A percentile compares a stretch with the other conserved stretches of the same genome.
These are phyloP conservation scores for Echria macrotheca DNA, from an alignment of 495 filamentous ascomycete species.

Conservation along the genomic window DNA sequence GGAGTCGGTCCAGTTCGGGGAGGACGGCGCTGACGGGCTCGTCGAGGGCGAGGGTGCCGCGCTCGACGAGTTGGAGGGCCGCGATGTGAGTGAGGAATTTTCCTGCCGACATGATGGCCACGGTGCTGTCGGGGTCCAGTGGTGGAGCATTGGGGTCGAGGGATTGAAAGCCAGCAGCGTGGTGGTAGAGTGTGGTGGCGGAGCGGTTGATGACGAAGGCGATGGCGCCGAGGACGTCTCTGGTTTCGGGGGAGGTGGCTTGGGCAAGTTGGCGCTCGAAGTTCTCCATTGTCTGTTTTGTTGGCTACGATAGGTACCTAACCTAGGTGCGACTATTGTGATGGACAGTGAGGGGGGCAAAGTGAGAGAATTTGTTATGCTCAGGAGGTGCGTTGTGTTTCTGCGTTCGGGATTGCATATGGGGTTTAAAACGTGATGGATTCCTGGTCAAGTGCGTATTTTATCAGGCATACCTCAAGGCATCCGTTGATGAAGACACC, in stretches of 20 bases:
- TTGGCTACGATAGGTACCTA: no score
- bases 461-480: no score
- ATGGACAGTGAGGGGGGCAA: no score
- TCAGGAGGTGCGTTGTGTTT: no score
- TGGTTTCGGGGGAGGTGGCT: background rate
- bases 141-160: slow-evolving; percentile 5
- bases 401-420: no score
- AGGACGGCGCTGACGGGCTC: slow-evolving; percentile 16
- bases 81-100: slow-evolving; percentile 25
- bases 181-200: slow-evolving; percentile 6
- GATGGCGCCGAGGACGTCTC: background rate
- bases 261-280: background rate
- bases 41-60: slow-evolving; percentile 21
- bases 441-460: no score
- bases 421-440: no score
- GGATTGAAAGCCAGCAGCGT: slow-evolving; percentile 6
- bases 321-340: no score
- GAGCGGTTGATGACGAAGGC: background rate
- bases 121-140: slow-evolving; percentile 7
- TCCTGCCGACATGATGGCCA: slow-evolving; percentile 5
- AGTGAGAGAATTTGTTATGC: no score
- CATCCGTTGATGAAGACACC: no score
- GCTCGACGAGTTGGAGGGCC: slow-evolving; percentile 24
- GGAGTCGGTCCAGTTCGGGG: slow-evolving; percentile 17
- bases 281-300: no score